Conservation (phyloP, 768 basidiomycete genomes). For the Coprinellus aureogranulatus region DNA sequence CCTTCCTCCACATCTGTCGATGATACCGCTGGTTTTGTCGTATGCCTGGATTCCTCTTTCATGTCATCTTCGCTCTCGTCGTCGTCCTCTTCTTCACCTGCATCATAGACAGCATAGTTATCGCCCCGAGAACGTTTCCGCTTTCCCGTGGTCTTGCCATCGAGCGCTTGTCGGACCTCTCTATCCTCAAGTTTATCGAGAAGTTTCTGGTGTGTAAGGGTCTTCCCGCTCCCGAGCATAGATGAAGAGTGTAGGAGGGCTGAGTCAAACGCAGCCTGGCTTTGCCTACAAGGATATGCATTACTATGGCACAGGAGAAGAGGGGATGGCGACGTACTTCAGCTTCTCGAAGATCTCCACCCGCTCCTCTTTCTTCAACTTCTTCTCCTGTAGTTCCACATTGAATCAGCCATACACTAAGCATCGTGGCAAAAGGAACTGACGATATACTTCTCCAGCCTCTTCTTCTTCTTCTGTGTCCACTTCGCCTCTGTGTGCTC, state of each 20-base stretch:
- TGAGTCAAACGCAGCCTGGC: constrained; percentile 65
- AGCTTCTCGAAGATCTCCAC: constrained; percentile 74
- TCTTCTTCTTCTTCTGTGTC: constrained; percentile 81
- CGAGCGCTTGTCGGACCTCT: constrained; percentile 50
- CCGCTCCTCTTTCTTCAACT: constrained; percentile 88
- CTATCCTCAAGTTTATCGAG: constrained; percentile 60
- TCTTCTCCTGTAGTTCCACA: constrained; percentile 65
- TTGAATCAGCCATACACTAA: not conserved
- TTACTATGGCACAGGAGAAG: not conserved
- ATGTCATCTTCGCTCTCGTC: constrained; percentile 22
- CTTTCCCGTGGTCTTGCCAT: constrained; percentile 42
- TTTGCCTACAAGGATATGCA: constrained; percentile 52
- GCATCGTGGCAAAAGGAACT: constrained; percentile 22
- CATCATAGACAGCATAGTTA: constrained; percentile 24
- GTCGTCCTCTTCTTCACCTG: constrained; percentile 32
- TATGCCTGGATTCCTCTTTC: not conserved
- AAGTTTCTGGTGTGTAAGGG: constrained; percentile 56
- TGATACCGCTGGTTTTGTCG: too few relatives aligned
- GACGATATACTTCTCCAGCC: constrained; percentile 91
- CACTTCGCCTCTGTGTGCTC: constrained; percentile 67
- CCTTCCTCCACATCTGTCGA: not conserved
- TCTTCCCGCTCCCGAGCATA: constrained; percentile 75
- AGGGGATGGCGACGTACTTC: constrained; percentile 49
- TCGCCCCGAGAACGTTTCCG: constrained; percentile 44
- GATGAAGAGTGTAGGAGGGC: constrained; percentile 74